Percentiles rank a stretch among this genome's conserved stretches.
These are phyloP conservation scores for Baudoinia panamericana DNA, from an alignment of 495 filamentous ascomycete species.

Conservation along the genomic window DNA sequence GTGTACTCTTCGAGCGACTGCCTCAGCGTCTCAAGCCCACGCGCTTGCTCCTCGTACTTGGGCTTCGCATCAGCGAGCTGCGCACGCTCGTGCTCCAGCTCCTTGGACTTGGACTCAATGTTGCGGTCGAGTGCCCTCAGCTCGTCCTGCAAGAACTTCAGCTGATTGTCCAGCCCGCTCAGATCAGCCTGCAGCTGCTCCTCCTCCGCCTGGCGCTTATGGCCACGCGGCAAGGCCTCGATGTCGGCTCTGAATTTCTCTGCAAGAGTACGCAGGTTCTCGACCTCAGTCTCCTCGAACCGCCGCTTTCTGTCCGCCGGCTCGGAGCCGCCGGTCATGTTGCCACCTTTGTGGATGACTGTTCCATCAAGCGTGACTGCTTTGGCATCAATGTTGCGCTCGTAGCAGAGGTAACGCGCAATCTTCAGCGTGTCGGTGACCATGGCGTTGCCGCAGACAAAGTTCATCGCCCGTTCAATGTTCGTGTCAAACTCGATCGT, in stretches of 20 bases:
- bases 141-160: conserved; percentile 60
- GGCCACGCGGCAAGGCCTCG: conserved; percentile 57
- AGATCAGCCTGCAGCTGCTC: conserved; percentile 71
- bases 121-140: conserved; percentile 73
- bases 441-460: conserved; percentile 89
- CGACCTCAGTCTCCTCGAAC: conserved; percentile 81
- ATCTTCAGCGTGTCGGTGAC: conserved; percentile 79
- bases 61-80: conserved; percentile 64
- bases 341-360: conserved; percentile 91
- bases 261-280: conserved; percentile 56
- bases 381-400: conserved; percentile 73
- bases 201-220: conserved; percentile 59
- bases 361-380: conserved; percentile 85
- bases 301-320: conserved; percentile 59
- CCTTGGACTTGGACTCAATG: conserved; percentile 69
- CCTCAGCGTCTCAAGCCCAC: conserved; percentile 52
- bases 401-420: conserved; percentile 81
- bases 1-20: conserved; percentile 53
- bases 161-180: conserved; percentile 64
- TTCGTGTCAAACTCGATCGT: conserved; percentile 85
- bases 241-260: conserved; percentile 65
- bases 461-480: conserved; percentile 81
- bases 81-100: conserved; percentile 55
- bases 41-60: conserved; percentile 59
- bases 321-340: conserved; percentile 89